phyloP scores from a whole-genome alignment of 2,329 filamentous ascomycete genomes.

The Sphaerulina musiva region DNA sequence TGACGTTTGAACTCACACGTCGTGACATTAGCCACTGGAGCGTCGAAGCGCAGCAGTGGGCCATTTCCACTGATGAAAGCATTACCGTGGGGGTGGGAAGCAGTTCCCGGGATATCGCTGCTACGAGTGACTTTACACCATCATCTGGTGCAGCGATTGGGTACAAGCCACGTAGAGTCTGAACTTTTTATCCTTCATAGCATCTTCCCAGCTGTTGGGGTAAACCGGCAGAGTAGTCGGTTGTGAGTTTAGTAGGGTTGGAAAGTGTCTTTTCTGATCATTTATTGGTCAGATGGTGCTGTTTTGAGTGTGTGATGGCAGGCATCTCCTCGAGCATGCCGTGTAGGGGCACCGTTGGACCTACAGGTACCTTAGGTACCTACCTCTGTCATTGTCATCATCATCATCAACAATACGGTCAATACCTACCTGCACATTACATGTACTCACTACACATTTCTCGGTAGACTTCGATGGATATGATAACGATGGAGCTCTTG shows the following conservation, averaged over 20 bases:
- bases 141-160: conserved; percentile 5
- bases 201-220: background rate
- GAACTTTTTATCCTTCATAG: background rate
- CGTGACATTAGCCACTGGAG: conserved; percentile 23
- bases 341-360: too few species aligned
- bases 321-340: too few species aligned
- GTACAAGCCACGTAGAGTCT: conserved; percentile 3
- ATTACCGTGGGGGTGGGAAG: conserved; percentile 21
- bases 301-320: background rate
- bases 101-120: conserved; percentile 27
- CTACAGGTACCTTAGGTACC: too few species aligned
- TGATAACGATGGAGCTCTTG: too few species aligned
- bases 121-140: conserved; percentile 11
- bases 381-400: too few species aligned
- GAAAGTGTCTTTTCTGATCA: too few species aligned
- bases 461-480: too few species aligned
- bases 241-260: too few species aligned
- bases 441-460: too few species aligned
- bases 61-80: background rate
- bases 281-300: background rate
- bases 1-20: conserved; percentile 18
- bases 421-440: too few species aligned
- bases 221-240: background rate
- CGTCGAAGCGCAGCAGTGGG: conserved; percentile 17
- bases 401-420: too few species aligned